These are phyloP conservation scores for Geotrichum phurueaensis DNA, from an alignment of 1,139 yeast species.

Conservation along the genomic window DNA sequence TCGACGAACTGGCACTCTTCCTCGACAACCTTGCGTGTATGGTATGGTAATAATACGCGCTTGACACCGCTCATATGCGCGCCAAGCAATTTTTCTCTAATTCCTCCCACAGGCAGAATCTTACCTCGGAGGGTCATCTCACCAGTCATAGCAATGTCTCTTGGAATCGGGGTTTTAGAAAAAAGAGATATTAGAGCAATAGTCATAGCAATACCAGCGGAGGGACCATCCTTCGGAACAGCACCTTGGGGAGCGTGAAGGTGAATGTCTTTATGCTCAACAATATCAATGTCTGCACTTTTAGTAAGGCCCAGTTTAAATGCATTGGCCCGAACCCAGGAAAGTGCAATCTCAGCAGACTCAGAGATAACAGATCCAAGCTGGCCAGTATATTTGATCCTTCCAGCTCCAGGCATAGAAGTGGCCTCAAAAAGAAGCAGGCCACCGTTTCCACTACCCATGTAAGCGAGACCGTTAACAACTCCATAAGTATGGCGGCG, in stretches of 20 bases:
- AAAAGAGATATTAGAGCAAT: constrained; percentile 69
- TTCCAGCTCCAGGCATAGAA: constrained; percentile 49
- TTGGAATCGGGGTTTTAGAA: constrained; percentile 59
- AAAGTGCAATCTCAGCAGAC: constrained; percentile 72
- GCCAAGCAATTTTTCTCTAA: constrained; percentile 76
- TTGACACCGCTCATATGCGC: constrained; percentile 70
- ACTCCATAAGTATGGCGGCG: constrained; percentile 53
- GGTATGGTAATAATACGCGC: constrained; percentile 60
- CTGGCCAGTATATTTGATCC: constrained; percentile 71
- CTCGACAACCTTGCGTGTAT: constrained; percentile 65
- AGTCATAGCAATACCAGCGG: constrained; percentile 90
- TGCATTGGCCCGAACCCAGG: constrained; percentile 62
- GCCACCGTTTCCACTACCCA: constrained; percentile 84
- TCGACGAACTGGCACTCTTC: constrained; percentile 45
- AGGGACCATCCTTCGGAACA: constrained; percentile 85
- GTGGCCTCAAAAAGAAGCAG: constrained; percentile 75
- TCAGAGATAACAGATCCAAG: constrained; percentile 80
- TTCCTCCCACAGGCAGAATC: constrained; percentile 85
- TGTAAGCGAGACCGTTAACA: constrained; percentile 87
- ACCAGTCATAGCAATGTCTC: constrained; percentile 84
- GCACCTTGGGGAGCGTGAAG: constrained; percentile 90
- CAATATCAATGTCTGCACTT: constrained; percentile 36
- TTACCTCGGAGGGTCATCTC: constrained; percentile 84
- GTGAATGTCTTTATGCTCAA: constrained; percentile 59
- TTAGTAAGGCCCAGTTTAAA: constrained; percentile 34